These are phyloP conservation scores for Colletotrichum orbiculare DNA, from an alignment of 2,329 filamentous ascomycete genomes.

Conservation along the genomic window DNA sequence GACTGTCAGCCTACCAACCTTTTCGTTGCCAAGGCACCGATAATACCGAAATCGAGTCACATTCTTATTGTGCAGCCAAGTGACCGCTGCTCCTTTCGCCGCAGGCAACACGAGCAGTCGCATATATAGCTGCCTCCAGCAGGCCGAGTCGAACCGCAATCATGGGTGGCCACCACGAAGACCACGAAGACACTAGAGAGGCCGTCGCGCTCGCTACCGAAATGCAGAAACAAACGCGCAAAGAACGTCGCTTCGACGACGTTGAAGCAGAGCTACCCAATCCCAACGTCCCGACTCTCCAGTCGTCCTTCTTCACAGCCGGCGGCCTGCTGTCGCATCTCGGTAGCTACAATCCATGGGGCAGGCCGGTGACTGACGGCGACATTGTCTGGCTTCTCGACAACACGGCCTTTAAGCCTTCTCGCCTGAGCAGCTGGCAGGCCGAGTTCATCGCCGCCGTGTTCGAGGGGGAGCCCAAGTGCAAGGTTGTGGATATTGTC, in stretches of 20 bases:
- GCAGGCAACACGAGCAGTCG: not conserved
- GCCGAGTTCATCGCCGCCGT: conserved; percentile 87
- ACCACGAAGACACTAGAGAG: conserved; percentile 25
- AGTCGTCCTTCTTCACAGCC: conserved; percentile 46
- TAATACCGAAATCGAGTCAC: conserved; percentile 24
- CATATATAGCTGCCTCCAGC: conserved; percentile 11
- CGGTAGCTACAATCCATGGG: conserved; percentile 66
- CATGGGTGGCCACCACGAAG: conserved; percentile 11
- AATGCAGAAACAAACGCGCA: conserved; percentile 63
- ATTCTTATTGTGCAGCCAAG: conserved; percentile 15
- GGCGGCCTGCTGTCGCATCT: conserved; percentile 60
- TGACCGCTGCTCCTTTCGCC: conserved; percentile 13
- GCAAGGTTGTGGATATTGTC: conserved; percentile 74
- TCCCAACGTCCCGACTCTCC: conserved; percentile 43
- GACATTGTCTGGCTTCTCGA: conserved; percentile 91
- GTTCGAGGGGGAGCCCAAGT: conserved; percentile 78
- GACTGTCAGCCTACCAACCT: conserved; percentile 34
- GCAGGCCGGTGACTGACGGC: conserved; percentile 67
- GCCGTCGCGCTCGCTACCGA: conserved; percentile 48
- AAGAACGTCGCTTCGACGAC: conserved; percentile 60
- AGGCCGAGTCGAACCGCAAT: conserved; percentile 2
- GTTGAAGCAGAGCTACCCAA: conserved; percentile 60
- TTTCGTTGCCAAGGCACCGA: conserved; percentile 30
- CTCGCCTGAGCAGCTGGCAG: conserved; percentile 69
- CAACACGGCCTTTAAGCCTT: conserved; percentile 80